Conservation (phyloP, 805 yeast species). For the Starmerella ratchasimensis region DNA sequence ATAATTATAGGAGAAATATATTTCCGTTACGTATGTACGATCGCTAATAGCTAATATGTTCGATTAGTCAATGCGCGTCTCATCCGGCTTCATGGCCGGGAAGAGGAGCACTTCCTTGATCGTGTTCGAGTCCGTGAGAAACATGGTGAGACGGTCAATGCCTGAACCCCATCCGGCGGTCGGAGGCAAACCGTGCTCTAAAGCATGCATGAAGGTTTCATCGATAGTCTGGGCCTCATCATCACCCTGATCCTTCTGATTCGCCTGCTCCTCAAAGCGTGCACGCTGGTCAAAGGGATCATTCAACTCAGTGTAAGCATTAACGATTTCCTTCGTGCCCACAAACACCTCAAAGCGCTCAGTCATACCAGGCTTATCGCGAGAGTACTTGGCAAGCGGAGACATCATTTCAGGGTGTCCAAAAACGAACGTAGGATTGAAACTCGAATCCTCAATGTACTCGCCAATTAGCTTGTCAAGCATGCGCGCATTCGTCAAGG, state of each 20-base stretch:
- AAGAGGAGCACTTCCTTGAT: conserved; percentile 93
- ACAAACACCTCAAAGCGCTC: conserved; percentile 98
- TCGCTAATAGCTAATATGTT: not conserved
- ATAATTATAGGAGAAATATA: not conserved
- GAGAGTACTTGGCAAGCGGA: conserved; percentile 92
- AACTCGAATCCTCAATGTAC: conserved; percentile 72
- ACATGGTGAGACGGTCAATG: conserved; percentile 96
- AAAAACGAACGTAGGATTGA: conserved; percentile 93
- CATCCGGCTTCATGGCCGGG: conserved; percentile 98
- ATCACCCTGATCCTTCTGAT: conserved; percentile 97
- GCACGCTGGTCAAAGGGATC: conserved; percentile 98
- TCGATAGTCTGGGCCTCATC: conserved; percentile 96
- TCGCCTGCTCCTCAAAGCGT: conserved; percentile 97
- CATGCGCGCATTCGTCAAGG: conserved; percentile 96
- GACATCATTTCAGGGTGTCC: conserved; percentile 99
- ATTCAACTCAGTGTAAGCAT: conserved; percentile 96
- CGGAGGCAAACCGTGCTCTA: conserved; percentile 97
- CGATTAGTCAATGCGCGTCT: conserved; percentile 17
- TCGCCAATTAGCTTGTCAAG: conserved; percentile 96
- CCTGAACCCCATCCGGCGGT: conserved; percentile 99
- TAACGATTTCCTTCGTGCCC: conserved; percentile 95
- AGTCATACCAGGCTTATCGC: conserved; percentile 85
- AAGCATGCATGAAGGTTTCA: conserved; percentile 93
- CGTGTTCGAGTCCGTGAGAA: conserved; percentile 88
- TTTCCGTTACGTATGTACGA: not conserved